phyloP scores from a whole-genome alignment of 345 rosid genomes.

The Alliaria petiolata region DNA sequence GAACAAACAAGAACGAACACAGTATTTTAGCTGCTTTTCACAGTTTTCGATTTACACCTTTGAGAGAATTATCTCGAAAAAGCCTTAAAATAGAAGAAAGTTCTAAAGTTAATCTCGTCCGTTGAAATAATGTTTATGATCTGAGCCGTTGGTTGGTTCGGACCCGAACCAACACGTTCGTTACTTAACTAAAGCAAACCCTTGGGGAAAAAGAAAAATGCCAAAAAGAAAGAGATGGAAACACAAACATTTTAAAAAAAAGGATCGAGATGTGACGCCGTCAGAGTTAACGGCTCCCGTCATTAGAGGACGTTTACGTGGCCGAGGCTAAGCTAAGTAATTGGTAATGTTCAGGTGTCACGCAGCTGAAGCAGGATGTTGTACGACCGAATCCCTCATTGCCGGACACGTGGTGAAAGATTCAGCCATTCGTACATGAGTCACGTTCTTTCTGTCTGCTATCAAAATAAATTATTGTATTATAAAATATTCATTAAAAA shows the following conservation, averaged over 20 bases:
- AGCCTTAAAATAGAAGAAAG: slow-evolving; percentile 18
- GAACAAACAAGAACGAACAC: not conserved
- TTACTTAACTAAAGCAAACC: slow-evolving; percentile 10
- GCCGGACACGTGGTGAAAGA: slow-evolving; percentile 21
- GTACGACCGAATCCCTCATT: not conserved
- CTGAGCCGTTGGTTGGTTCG: slow-evolving; percentile 29
- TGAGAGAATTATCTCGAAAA: slow-evolving; percentile 16
- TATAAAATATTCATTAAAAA: no score
- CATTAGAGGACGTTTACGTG: slow-evolving; percentile 20
- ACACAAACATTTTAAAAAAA: slow-evolving; percentile 5
- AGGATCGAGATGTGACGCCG: slow-evolving; percentile 20
- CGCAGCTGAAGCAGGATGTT: slow-evolving; percentile 3
- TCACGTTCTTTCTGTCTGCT: slow-evolving; percentile 31
- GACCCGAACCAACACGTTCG: slow-evolving; percentile 9
- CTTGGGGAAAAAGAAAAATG: not conserved
- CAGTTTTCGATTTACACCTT: slow-evolving; percentile 9
- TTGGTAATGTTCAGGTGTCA: slow-evolving; percentile 20
- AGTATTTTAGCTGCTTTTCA: slow-evolving; percentile 14
- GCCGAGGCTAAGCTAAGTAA: slow-evolving; percentile 14
- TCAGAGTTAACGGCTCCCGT: slow-evolving; percentile 24
- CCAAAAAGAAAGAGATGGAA: slow-evolving; percentile 4
- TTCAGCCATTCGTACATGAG: slow-evolving; percentile 23
- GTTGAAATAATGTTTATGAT: not conserved
- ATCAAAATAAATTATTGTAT: not conserved
- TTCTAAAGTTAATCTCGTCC: not conserved